phyloP scores from a whole-genome alignment of 441 rosid species.

The Iberis amara region DNA sequence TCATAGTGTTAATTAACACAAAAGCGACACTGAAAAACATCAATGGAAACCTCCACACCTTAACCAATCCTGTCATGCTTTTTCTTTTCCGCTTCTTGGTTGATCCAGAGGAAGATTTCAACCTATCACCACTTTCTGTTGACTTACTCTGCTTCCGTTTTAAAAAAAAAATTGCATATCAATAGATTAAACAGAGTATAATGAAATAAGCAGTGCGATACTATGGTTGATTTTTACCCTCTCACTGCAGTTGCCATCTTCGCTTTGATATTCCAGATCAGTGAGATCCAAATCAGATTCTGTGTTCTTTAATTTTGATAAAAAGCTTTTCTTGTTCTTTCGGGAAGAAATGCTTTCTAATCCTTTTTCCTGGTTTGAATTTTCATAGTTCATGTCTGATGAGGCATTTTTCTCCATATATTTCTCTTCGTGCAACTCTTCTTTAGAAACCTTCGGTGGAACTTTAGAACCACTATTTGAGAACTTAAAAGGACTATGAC shows the following conservation, averaged over 20 bases:
- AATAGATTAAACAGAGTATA: not conserved
- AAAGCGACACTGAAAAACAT: constrained; percentile 23
- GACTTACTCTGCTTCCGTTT: constrained; percentile 34
- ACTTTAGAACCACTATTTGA: constrained; percentile 37
- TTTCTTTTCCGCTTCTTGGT: constrained; percentile 73
- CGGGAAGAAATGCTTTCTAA: constrained; percentile 38
- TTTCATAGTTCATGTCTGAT: constrained; percentile 40
- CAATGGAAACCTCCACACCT: constrained; percentile 41
- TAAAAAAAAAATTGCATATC: no score
- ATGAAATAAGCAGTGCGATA: constrained; percentile 10
- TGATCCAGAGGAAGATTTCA: constrained; percentile 58
- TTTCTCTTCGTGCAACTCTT: constrained; percentile 35
- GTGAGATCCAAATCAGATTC: constrained; percentile 39
- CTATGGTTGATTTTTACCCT: constrained; percentile 40
- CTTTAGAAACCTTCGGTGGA: constrained; percentile 33
- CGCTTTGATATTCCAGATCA: constrained; percentile 41
- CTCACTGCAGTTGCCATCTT: constrained; percentile 44
- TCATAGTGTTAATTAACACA: constrained; percentile 5
- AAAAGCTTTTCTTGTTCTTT: constrained; percentile 38
- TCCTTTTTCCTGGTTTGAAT: constrained; percentile 25
- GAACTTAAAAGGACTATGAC: constrained; percentile 51
- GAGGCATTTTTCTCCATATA: constrained; percentile 31
- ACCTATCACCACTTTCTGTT: constrained; percentile 37
- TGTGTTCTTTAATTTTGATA: constrained; percentile 41
- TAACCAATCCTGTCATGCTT: constrained; percentile 61